Base-by-base conservation (phyloP, 495 filamentous ascomycete genomes). In the Trichoderma orchidacearum region DNA sequence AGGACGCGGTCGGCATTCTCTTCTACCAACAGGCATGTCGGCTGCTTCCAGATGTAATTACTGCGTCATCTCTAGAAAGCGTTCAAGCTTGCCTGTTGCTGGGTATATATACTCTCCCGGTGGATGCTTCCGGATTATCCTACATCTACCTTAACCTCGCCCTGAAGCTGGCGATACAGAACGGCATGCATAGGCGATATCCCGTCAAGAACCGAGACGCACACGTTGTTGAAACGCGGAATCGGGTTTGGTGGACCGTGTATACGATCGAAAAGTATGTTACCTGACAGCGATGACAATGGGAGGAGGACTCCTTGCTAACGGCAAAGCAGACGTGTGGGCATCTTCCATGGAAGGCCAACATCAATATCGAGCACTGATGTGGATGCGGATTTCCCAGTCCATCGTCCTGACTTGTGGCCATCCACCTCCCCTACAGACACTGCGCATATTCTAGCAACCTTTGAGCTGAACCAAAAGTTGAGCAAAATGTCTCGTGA, bases 181-280 rank as follows among this genome's bases (percentile, higher is more conserved):
- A 78, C 60, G 75, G 75, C n/a, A 78, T 78, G 75, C 75, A 78
- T 55, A 66, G 75, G 34, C 69, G 68, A 48, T 77, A 78, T 48
- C 65, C 69, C 30, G 75, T 72, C 13, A 70, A 76, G 56, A 73
- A 72, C 0, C 59, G 77, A 1, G 72, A 70, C 2, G 55, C 66
- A 13, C 66, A 68, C 32, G 75, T 71, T 68, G 59, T 73, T 1
- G 75, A 78, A 61, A 63, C 70, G 3, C 64, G 75, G 13, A 78
- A 78, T 57, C 68, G 75, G 3, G 72, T 78, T 3, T 78, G 77
- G 59, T 78, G 75, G 75, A 78, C 72, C 6, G 68, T 72, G 3
- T 77, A 75, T 56, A 76, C 74, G 0, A 73, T 78, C 48, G 75
- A 78, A 53, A 56, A 45, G 54, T 45, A 76, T 72, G 72, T 74